Base-by-base conservation (phyloP, 208 protist species). In the Naegleria gruberi region DNA sequence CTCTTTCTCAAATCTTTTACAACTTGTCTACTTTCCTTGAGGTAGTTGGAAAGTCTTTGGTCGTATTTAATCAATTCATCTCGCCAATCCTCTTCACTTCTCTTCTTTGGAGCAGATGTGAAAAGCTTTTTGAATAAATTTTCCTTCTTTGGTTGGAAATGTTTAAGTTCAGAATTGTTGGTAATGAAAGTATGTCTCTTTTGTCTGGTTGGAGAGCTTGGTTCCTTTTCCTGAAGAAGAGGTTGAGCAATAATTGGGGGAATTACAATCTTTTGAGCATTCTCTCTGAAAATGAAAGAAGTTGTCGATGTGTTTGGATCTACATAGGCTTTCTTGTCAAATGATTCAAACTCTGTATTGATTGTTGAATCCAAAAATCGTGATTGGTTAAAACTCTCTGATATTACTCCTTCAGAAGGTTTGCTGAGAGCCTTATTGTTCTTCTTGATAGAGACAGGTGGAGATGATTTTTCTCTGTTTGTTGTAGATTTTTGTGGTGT, bases 41-140 rank as follows among this genome's bases (percentile, higher is more conserved):
- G 42, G 17, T 47, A 42, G 34, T 86, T 42, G 15, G 8, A 30
- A 26, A 86, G 42, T 46, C 43, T 42, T 46, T 86, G 37, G 10
- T 86, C 82, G 19, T 86, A 86, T 44, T 86, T 86, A 30, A 26
- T 44, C 43, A 86, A 47, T 86, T 86, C 82, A 8, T 86, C 73
- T 30, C 15, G 23, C 51, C 51, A 65, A 65, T 65, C 51, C 15
- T 65, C 51, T 19, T 65, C 51, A 19, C 19, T 65, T 3, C 51
- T 10, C 30, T 65, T 65, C 51, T 65, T 65, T 30, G 51, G 51
- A 65, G 15, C 30, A 30, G 51, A 65, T 65, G 51, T 65, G 51
- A 65, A 65, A 30, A 65, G 30, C 12, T 65, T 65, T 23, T 65
- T 65, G 2, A 65, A 19, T 1, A 65, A 23, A 19, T 65, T 65